Evolutionary conservation across 192 early-diverging fungal species (phyloP), one percentile per base, ranked within the genome.

Genomic region (Chytriomyces sp.): DNA sequence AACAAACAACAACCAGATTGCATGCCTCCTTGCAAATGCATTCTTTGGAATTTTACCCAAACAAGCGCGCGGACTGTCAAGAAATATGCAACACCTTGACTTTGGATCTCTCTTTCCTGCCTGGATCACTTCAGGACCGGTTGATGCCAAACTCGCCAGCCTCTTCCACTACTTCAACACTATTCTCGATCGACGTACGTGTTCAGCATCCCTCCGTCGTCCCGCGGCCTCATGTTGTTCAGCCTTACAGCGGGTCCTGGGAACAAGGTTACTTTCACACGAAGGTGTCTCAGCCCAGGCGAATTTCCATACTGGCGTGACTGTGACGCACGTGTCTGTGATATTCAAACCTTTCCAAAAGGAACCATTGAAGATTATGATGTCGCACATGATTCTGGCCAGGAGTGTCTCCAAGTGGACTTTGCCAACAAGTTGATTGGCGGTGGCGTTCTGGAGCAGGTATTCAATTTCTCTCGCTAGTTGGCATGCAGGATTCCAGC

Each of bases 341-440:
- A n/a, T 10, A 17, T 79, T 40, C 32, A 39, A 30, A 67, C 82
- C 2, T 33, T 36, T 8, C 34, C 55, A 22, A 31, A 44, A 38
- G 84, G 84, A 1, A 81, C 55, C 8, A 85, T 85, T 22, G 84
- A 85, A 59, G 84, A 84, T 72, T 62, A 76, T 33, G 22, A 49
- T 14, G 3, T 22, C 17, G n/a, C n/a, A n/a, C n/a, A n/a, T n/a
- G n/a, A n/a, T n/a, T n/a, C n/a, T n/a, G 78, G 74, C 26, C 2
- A 4, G 7, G 82, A 59, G 0, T 56, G 72, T 32, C 33, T 80
- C 0, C 76, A 80, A 52, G 60, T 77, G 3, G 84, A 85, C 60
- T 85, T 85, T 72, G 84, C 82, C 26, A 85, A 85, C 60, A 76
- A 80, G 52, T 30, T 75, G 3, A 81, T 85, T 34, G 84, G 84